A percentile compares a stretch with the other conserved stretches of the same genome.
Evolutionary conservation across 1,284 basidiomycete genomes (phyloP).

Genomic region (Cryptococcus jaspeensis): DNA sequence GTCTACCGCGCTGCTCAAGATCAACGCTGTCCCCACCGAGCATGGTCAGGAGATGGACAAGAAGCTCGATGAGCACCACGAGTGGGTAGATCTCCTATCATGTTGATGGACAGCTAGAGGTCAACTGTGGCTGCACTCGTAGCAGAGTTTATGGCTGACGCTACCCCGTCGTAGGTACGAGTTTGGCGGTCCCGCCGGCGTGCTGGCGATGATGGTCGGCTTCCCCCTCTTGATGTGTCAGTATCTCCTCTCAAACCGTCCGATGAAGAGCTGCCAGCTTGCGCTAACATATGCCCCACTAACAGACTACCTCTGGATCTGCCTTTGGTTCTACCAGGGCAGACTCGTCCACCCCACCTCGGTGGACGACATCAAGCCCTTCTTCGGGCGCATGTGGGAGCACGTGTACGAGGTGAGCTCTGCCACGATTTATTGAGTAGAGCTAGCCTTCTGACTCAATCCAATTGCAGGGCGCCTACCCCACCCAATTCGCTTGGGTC

Average conservation of each 20-base stretch:
- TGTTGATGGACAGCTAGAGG: background rate
- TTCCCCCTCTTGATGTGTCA: slow-evolving; percentile 66
- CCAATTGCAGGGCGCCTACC: slow-evolving; percentile 73
- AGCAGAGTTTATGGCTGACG: background rate
- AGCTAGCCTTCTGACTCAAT: background rate
- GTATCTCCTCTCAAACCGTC: slow-evolving; percentile 34
- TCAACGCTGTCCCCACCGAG: slow-evolving; percentile 54
- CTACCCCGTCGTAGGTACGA: slow-evolving; percentile 65
- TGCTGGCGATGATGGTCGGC: slow-evolving; percentile 87
- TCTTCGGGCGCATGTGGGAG: slow-evolving; percentile 76
- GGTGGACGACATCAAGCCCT: slow-evolving; percentile 71
- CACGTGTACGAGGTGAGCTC: slow-evolving; percentile 70
- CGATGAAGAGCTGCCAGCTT: background rate
- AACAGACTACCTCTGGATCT: slow-evolving; percentile 99
- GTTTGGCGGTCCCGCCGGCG: slow-evolving; percentile 92
- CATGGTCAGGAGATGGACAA: slow-evolving; percentile 69
- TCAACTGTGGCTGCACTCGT: too few relatives aligned
- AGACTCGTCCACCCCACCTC: slow-evolving; percentile 73
- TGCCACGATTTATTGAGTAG: background rate
- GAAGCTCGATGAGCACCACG: slow-evolving; percentile 70
- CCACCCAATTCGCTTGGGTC: slow-evolving; percentile 81
- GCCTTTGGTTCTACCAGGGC: slow-evolving; percentile 94
- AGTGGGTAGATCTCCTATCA: slow-evolving; percentile 53
- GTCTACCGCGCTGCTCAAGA: slow-evolving; percentile 27
- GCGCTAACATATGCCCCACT: slow-evolving; percentile 41